phyloP scores from a whole-genome alignment of 139 green algal genomes.

The Micractinium conductrix region DNA sequence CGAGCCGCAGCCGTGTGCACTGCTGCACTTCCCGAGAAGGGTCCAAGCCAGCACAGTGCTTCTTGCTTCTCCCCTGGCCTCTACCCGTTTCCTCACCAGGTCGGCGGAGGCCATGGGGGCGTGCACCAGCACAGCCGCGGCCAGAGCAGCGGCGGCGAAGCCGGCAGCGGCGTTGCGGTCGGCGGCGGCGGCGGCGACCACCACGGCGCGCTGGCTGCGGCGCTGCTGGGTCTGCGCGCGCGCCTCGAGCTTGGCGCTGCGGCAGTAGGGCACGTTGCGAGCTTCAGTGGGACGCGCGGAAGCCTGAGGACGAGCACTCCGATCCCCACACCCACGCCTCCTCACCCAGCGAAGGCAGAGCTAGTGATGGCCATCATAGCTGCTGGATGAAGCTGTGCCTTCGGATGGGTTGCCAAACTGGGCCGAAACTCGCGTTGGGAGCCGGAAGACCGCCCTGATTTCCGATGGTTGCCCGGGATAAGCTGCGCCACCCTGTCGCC shows the following conservation, averaged over 20 bases:
- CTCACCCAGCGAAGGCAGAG: slow-evolving; percentile 1
- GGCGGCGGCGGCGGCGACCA: slow-evolving; percentile 18
- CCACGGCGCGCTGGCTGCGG: slow-evolving; percentile 7
- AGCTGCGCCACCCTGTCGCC: no score
- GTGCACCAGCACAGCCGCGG: slow-evolving; percentile 28
- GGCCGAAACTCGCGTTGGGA: no score
- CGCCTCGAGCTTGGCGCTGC: slow-evolving; percentile 30
- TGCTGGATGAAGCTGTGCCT: no score
- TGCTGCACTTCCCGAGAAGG: no score
- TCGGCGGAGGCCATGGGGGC: slow-evolving; percentile 30
- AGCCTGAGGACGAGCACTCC: background rate
- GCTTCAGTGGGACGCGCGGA: background rate
- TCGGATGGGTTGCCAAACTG: no score
- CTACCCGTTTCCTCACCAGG: slow-evolving; percentile 20
- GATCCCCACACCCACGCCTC: background rate
- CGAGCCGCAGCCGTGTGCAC: no score
- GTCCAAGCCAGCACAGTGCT: no score
- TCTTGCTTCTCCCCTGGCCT: no score
- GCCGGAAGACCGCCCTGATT: no score
- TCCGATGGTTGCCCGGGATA: no score
- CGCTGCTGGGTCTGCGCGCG: slow-evolving; percentile 8
- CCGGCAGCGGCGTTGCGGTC: slow-evolving; percentile 12
- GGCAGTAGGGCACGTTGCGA: background rate
- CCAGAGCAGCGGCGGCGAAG: slow-evolving; percentile 27
- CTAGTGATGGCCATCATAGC: no score